phyloP scores from a whole-genome alignment of 495 filamentous ascomycete species.

The Rusavskia elegans region DNA sequence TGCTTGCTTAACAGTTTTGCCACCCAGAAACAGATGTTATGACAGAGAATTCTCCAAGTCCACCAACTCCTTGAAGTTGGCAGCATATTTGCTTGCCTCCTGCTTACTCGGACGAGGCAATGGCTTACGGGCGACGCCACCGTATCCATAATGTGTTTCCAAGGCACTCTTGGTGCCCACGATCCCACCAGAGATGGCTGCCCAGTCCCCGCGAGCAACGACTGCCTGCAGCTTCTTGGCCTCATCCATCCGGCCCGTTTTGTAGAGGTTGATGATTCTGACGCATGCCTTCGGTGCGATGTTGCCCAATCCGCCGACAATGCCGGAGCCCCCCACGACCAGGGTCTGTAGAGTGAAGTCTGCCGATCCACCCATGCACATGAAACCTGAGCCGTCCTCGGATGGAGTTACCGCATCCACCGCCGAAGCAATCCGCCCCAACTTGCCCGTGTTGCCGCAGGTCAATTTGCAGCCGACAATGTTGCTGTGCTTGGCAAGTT shows the following conservation, averaged over 20 bases:
- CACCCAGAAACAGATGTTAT: slow-evolving; percentile 3
- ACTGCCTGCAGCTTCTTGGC: slow-evolving; percentile 65
- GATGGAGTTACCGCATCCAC: slow-evolving; percentile 32
- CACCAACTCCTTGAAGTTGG: slow-evolving; percentile 60
- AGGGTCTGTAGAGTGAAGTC: slow-evolving; percentile 82
- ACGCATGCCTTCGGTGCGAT: slow-evolving; percentile 66
- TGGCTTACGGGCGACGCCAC: slow-evolving; percentile 59
- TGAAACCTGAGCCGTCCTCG: slow-evolving; percentile 34
- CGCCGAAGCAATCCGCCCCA: slow-evolving; percentile 58
- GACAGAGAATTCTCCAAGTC: slow-evolving; percentile 44
- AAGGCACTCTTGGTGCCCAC: slow-evolving; percentile 72
- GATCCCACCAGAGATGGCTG: slow-evolving; percentile 70
- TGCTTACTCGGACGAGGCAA: slow-evolving; percentile 50
- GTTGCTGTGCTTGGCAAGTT: slow-evolving; percentile 63
- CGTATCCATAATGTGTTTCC: slow-evolving; percentile 61
- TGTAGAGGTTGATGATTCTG: slow-evolving; percentile 55
- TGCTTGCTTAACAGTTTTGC: slow-evolving; percentile 2
- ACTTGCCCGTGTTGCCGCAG: slow-evolving; percentile 87
- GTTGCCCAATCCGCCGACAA: slow-evolving; percentile 76
- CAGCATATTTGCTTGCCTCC: slow-evolving; percentile 45
- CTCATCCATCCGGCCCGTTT: slow-evolving; percentile 48
- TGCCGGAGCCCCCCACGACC: slow-evolving; percentile 67
- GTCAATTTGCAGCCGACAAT: slow-evolving; percentile 87
- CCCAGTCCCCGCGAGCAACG: slow-evolving; percentile 75
- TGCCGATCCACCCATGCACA: slow-evolving; percentile 75